Base-by-base conservation (phyloP, 768 basidiomycete species). In the Nidula microcarpa region DNA sequence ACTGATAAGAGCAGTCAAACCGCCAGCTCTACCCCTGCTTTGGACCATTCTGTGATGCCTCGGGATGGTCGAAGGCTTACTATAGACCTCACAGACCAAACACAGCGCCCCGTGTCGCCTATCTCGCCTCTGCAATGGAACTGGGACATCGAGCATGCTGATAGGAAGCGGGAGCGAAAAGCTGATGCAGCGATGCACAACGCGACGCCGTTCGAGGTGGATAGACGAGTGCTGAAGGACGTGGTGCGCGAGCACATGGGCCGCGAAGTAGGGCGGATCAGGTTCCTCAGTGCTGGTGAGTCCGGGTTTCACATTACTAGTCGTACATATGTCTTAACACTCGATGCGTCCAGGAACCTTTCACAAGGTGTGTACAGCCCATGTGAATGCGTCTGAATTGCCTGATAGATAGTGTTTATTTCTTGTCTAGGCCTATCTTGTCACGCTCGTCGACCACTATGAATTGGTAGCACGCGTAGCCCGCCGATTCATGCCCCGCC, bases 401-500 rank as follows among this genome's bases (percentile, higher is more conserved):
- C 11, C 13, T 32, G 17, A 33, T 35, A 52, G 41, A 33, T 14
- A 33, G 23, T 10, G 23, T 48, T 47, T 30, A 23, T 57, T 5
- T 33, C 11, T 13, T 47, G 11, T 52, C 34, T 55, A 91, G 89
- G 91, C 88, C 33, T 93, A 91, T 71, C 77, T 90, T 1, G 72
- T 92, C 49, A 86, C 83, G 6, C 78, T 92, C 16, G 73, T 69
- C 16, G 81, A 87, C 60, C 70, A 77, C 13, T 71, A 78, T 49
- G 77, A 87, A 53, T 65, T 93, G 43, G 84, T 94, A 6, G 89
- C 87, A 5, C 82, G 90, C 37, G 88, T 93, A 18, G 91, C 91
- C 3, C 85, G 90, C 49, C 81, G 87, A 8, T 93, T 88, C 67
- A 91, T 93, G 89, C 87, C 90, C 1, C 80, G 87, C 34, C 78